Conservation (phyloP, 2,329 filamentous ascomycete species). For the Davidsoniella australis region DNA sequence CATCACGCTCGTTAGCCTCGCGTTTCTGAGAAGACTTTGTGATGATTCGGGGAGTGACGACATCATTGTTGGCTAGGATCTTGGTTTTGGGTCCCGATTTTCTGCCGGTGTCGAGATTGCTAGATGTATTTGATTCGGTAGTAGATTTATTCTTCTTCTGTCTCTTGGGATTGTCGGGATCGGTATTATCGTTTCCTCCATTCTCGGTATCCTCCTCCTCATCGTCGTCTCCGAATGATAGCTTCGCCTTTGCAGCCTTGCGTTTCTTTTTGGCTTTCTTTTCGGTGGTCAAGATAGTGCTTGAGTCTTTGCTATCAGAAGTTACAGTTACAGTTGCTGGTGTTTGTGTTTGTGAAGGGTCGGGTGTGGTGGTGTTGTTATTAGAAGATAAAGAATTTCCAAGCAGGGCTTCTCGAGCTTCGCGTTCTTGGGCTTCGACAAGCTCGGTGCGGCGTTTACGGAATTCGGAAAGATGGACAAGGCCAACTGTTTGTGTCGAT, state of each 20-base stretch:
- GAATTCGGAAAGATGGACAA: conserved; percentile 84
- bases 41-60: conserved; percentile 50
- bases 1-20: conserved; percentile 63
- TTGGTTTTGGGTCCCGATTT: conserved; percentile 21
- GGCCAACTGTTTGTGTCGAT: conserved; percentile 73
- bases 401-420: conserved; percentile 43
- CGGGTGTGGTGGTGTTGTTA: conserved; percentile 11
- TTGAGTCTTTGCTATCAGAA: neutral
- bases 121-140: conserved; percentile 11
- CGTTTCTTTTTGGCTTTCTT: conserved; percentile 33
- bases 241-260: conserved; percentile 26
- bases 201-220: conserved; percentile 27
- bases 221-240: conserved; percentile 55
- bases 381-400: neutral
- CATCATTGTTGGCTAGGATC: conserved; percentile 44
- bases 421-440: conserved; percentile 76
- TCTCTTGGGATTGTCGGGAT: conserved; percentile 17
- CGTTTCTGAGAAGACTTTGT: conserved; percentile 60
- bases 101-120: conserved; percentile 14
- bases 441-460: conserved; percentile 90
- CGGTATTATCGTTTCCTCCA: conserved; percentile 28
- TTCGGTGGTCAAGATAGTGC: conserved; percentile 15
- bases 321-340: conserved; percentile 17
- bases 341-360: conserved; percentile 34
- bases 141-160: conserved; percentile 23